Conservation (phyloP, 768 basidiomycete species). For the Atractiella rhizophila region DNA sequence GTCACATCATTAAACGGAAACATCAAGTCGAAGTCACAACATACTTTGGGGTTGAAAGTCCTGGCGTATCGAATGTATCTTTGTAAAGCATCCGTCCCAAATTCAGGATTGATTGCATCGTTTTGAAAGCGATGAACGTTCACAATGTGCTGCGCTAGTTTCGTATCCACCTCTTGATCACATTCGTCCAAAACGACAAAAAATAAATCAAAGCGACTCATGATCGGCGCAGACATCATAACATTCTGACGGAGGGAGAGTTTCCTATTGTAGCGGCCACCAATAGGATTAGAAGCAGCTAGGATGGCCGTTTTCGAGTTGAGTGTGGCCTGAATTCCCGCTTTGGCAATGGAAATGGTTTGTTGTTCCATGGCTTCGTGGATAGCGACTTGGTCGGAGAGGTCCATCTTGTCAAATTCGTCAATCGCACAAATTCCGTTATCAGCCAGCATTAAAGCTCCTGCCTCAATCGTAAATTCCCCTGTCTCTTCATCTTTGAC, state of each 20-base stretch:
- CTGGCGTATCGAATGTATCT: slow-evolving; percentile 89
- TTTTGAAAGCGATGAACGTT: slow-evolving; percentile 90
- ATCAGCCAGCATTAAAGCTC: slow-evolving; percentile 95
- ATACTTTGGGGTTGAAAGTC: slow-evolving; percentile 89
- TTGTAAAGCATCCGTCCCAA: slow-evolving; percentile 86
- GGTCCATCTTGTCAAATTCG: slow-evolving; percentile 99
- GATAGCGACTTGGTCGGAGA: slow-evolving; percentile 92
- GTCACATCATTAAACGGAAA: neutral
- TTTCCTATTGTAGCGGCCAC: slow-evolving; percentile 87
- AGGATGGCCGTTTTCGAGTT: slow-evolving; percentile 94
- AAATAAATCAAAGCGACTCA: slow-evolving; percentile 96
- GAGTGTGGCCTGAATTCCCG: slow-evolving; percentile 91
- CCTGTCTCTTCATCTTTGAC: slow-evolving; percentile 97
- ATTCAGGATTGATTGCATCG: slow-evolving; percentile 83
- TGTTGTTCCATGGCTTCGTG: slow-evolving; percentile 99
- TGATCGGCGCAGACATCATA: slow-evolving; percentile 93
- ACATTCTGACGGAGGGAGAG: slow-evolving; percentile 73
- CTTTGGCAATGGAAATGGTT: slow-evolving; percentile 96
- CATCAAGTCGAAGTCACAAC: slow-evolving; percentile 11
- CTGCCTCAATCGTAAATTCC: slow-evolving; percentile 97
- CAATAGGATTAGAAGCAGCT: slow-evolving; percentile 92
- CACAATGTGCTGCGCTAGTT: slow-evolving; percentile 89
- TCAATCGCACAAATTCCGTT: slow-evolving; percentile 99
- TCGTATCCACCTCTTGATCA: slow-evolving; percentile 68
- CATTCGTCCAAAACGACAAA: slow-evolving; percentile 96